These are phyloP conservation scores for Aspergillus flavus DNA, from an alignment of 2,329 filamentous ascomycete genomes.

Conservation along the genomic window DNA sequence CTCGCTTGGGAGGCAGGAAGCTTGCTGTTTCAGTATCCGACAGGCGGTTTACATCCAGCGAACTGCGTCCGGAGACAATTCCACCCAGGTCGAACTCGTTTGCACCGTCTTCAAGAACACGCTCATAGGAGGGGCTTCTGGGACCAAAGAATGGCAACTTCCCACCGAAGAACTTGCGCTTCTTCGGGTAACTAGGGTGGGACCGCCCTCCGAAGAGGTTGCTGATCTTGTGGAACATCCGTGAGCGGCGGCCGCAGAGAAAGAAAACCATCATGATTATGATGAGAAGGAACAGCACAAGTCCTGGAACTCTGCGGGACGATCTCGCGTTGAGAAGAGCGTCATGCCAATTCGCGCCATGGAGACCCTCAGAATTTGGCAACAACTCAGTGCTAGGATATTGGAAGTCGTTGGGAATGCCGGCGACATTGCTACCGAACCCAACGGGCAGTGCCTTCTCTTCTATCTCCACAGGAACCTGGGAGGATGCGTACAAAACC, in stretches of 20 bases:
- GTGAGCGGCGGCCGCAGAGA: constrained; percentile 72
- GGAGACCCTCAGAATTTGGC: constrained; percentile 33
- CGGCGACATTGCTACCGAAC: constrained; percentile 81
- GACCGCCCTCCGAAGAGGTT: constrained; percentile 35
- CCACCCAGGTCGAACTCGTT: constrained; percentile 77
- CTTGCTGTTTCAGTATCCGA: constrained; percentile 59
- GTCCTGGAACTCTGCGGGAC: constrained; percentile 69
- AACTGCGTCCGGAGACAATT: constrained; percentile 53
- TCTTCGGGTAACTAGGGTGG: constrained; percentile 35
- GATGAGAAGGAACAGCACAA: constrained; percentile 77
- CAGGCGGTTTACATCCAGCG: constrained; percentile 64
- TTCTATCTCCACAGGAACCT: constrained; percentile 68
- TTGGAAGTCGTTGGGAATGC: constrained; percentile 77
- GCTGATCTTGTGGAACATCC: constrained; percentile 60
- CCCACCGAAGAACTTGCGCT: constrained; percentile 66
- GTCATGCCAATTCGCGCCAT: constrained; percentile 61
- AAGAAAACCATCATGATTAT: constrained; percentile 70
- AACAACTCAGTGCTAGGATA: constrained; percentile 57
- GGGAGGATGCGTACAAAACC: constrained; percentile 88
- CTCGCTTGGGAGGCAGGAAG: constrained; percentile 57
- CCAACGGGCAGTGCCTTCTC: constrained; percentile 74
- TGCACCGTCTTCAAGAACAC: constrained; percentile 77
- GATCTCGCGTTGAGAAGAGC: constrained; percentile 67
- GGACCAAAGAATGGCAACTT: constrained; percentile 46
- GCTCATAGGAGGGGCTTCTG: constrained; percentile 66